Base-by-base conservation (phyloP, 2,329 filamentous ascomycete species). In the Fusarium chuoi region DNA sequence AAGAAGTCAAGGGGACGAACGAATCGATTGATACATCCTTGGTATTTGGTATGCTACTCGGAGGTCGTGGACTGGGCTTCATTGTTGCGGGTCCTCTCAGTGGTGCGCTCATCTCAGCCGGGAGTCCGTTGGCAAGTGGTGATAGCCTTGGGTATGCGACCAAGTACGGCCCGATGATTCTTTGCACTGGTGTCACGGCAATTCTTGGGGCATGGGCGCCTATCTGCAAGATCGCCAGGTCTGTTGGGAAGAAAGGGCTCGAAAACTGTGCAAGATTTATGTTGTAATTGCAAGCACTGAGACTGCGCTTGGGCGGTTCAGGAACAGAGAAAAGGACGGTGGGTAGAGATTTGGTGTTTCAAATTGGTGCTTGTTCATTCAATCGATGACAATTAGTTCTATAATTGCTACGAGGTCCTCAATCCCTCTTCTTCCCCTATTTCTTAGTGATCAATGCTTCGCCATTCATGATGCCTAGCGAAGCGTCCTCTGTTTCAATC, bases 211-310 rank as follows among this genome's bases (percentile, higher is more conserved):
- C 79, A 3, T 81, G 80, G 80, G 74, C 75, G 2, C 78, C 79
- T 22, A 70, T 80, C 8, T 81, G 75, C 86, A 91, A 80, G 79
- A 68, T 56, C 80, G 5, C 80, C 89, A 74, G 63, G 44, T 61
- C 42, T 14, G 45, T 63, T 42, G 52, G 71, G 14, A 58, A 38
- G 9, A 72, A 36, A 8, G 54, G 71, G 2, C 1, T 68, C 9
- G 46, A 48, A 1, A 63, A 22, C 3, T 78, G 68, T 15, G n/a
- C 51, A 14, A 66, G 71, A 14, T 36, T 67, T 13, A 28, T 22
- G 15, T 17, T 71, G 83, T 96, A 69, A 87, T 88, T 62, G 93
- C 18, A 14, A 42, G 28, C 22, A 57, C 9, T 17, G 3, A 17
- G 38, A 44, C 4, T 28, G 26, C 5, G n/a, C 9, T 15, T 12